These are phyloP conservation scores for Ceratocystis alfenasii DNA, from an alignment of 2,329 filamentous ascomycete species.

Conservation along the genomic window DNA sequence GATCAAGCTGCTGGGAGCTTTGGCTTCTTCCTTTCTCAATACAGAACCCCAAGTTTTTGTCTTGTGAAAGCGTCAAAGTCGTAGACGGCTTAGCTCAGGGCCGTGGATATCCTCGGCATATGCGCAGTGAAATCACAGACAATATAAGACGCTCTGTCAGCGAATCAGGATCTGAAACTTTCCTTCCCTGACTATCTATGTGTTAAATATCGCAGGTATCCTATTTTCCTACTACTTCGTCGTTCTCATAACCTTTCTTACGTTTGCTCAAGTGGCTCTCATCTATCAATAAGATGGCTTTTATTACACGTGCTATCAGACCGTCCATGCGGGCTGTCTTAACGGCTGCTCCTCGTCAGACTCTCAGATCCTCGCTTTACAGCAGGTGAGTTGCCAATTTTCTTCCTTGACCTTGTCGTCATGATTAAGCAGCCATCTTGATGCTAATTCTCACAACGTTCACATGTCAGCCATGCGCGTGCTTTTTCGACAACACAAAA, in stretches of 20 bases:
- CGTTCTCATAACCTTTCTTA: background rate
- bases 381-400: background rate
- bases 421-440: background rate
- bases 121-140: background rate
- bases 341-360: background rate
- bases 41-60: slow-evolving; percentile 11
- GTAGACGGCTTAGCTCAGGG: slow-evolving; percentile 1
- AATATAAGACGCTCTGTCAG: background rate
- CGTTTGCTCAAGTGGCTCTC: background rate
- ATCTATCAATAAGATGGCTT: slow-evolving; percentile 18
- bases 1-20: slow-evolving; percentile 3
- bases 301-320: slow-evolving; percentile 21
- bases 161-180: background rate
- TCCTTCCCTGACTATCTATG: background rate
- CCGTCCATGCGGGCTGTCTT: slow-evolving; percentile 6
- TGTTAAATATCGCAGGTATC: slow-evolving; percentile 2
- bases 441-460: slow-evolving; percentile 14
- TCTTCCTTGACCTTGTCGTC: background rate
- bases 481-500: slow-evolving; percentile 50
- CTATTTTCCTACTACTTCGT: background rate
- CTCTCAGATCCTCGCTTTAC: background rate
- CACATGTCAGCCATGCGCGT: slow-evolving; percentile 31
- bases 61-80: slow-evolving; percentile 5
- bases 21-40: background rate
- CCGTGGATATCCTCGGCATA: slow-evolving; percentile 26